Base-by-base conservation (phyloP, 768 basidiomycete species). In the Cystobasidium tubakii region DNA sequence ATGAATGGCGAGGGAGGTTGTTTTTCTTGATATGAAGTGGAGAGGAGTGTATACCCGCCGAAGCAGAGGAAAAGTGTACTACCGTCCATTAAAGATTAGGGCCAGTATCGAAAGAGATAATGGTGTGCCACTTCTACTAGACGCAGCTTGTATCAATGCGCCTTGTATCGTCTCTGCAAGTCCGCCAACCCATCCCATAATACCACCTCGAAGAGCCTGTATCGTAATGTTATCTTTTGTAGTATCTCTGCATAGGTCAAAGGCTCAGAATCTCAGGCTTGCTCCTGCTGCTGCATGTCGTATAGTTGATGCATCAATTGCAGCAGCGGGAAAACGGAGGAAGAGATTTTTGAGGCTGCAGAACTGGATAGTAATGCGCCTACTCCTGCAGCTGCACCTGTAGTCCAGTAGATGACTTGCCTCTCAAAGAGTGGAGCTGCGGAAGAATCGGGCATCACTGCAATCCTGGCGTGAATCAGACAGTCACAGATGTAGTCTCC, bases 41-140 rank as follows among this genome's bases (percentile, higher is more conserved):
- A 67, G 10, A 67, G 66, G 29, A 53, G 21, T 9, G 66, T 67
- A 39, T 67, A 67, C 19, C 42, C 39, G 6, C 66, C 66, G 29
- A 67, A 67, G 36, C 66, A 67, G 13, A 67, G 66, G 44, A 67
- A 67, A 10, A 67, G 66, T 12, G 66, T 67, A 19, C 43, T 67
- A 4, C 66, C 66, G 44, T 67, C 66, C 25, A 67, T 13, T 43
- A 15, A 2, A 66, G 23, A 34, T 34, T 43, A 7, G 64, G 64
- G 6, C 64, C 64, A 15, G 64, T 29, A 43, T 15, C 3, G 33
- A 43, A 27, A 33, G 25, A 2, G 12, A 25, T 34, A 66, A 43
- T 17, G 64, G 64, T 6, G 33, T 43, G 17, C 12, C 23, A 29
- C 12, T 34, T 17, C 19, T 33, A 12, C 33, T 25, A 15, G 42